These are phyloP conservation scores for Paxillus involutus DNA, from an alignment of 768 basidiomycete genomes.

Conservation along the genomic window DNA sequence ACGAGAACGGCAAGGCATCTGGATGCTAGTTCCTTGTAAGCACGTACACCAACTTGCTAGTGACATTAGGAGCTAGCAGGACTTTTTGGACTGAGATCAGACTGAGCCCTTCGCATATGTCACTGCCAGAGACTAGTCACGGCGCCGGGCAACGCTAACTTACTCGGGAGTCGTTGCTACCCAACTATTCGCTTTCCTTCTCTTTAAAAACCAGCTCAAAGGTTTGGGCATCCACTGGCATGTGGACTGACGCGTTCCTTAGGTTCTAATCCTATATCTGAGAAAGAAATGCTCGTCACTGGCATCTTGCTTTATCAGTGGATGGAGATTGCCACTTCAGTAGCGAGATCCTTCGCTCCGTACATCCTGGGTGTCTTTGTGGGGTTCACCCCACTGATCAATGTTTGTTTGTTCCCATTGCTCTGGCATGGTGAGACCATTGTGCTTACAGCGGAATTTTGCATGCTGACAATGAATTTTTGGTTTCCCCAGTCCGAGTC, in stretches of 20 bases:
- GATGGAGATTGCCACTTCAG: background rate
- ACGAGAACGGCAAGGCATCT: no score
- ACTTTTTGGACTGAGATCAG: no score
- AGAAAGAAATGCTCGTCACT: background rate
- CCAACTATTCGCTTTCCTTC: no score
- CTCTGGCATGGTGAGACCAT: slow-evolving; percentile 13
- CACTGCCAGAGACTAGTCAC: no score
- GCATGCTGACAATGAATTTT: background rate
- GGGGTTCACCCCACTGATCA: slow-evolving; percentile 10
- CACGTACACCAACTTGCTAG: no score
- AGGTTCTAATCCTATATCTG: background rate
- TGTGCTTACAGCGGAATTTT: background rate
- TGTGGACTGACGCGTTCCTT: background rate
- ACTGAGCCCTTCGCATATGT: no score
- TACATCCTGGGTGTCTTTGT: background rate
- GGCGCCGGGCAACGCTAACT: no score
- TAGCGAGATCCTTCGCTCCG: background rate
- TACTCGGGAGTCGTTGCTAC: no score
- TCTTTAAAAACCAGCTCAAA: no score
- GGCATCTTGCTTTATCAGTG: background rate
- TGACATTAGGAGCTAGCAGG: no score
- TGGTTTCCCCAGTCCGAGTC: background rate
- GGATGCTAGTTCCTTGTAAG: no score
- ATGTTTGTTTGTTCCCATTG: slow-evolving; percentile 10
- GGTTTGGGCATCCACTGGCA: no score